Conservation (phyloP, 2,329 filamentous ascomycete species). For the Tolypocladium paradoxum region DNA sequence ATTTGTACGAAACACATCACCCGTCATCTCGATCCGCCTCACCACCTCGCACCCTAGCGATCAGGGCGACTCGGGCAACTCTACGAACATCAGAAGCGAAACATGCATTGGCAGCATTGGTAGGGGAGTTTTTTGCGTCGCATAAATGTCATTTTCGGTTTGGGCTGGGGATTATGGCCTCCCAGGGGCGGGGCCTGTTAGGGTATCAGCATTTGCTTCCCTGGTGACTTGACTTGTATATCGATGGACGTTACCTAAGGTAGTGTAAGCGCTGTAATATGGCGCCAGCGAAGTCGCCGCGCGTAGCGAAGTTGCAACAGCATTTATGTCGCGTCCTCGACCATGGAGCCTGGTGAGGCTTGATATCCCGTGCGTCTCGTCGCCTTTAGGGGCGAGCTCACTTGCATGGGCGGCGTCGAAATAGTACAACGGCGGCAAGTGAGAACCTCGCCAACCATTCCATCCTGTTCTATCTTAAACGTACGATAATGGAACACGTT, state of each 20-base stretch:
- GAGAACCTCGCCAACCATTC: neutral
- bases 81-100: neutral
- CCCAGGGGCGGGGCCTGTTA: neutral
- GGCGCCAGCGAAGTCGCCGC: neutral
- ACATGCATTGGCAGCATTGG: slow-evolving; percentile 5
- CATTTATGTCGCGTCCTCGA: neutral
- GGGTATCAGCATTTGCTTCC: neutral
- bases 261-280: neutral
- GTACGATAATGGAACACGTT: slow-evolving; percentile 17
- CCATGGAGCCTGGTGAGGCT: too few relatives aligned
- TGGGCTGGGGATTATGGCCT: neutral
- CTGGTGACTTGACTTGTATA: neutral
- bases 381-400: neutral
- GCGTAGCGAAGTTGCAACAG: neutral
- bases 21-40: neutral
- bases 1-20: neutral
- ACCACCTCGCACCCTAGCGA: neutral
- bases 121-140: slow-evolving; percentile 10
- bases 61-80: neutral
- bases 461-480: slow-evolving; percentile 21
- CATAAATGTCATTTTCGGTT: neutral
- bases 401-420: neutral
- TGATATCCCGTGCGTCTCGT: neutral
- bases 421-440: neutral
- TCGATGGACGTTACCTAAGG: neutral